These are phyloP conservation scores for Thyridium curvatum DNA, from an alignment of 2,329 filamentous ascomycete genomes.

Conservation along the genomic window DNA sequence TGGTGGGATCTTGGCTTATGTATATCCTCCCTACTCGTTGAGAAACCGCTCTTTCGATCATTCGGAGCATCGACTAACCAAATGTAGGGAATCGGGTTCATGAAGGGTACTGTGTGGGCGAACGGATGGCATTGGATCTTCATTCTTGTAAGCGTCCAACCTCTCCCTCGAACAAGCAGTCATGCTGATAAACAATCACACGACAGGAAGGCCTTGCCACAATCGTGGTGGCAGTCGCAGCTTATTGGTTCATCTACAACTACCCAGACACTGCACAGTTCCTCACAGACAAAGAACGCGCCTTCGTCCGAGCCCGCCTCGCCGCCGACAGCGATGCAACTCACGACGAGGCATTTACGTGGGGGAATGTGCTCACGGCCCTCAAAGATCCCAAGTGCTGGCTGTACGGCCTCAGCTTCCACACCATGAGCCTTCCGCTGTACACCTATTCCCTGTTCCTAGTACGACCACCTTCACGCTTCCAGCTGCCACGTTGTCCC, in stretches of 20 bases:
- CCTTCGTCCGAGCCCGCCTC: slow-evolving; percentile 55
- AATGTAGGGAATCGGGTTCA: slow-evolving; percentile 43
- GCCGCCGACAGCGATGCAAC: slow-evolving; percentile 65
- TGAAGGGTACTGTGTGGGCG: slow-evolving; percentile 43
- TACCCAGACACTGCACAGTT: slow-evolving; percentile 56
- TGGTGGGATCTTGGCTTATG: slow-evolving; percentile 49
- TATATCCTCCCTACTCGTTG: too few species aligned
- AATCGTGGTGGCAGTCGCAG: slow-evolving; percentile 39
- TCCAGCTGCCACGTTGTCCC: too few species aligned
- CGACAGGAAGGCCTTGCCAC: slow-evolving; percentile 47
- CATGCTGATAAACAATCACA: slow-evolving; percentile 33
- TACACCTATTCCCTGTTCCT: slow-evolving; percentile 51
- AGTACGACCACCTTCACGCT: slow-evolving; percentile 30
- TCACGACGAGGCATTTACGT: slow-evolving; percentile 61
- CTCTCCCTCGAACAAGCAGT: slow-evolving; percentile 31
- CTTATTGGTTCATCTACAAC: slow-evolving; percentile 60
- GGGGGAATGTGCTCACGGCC: slow-evolving; percentile 58
- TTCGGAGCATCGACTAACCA: not conserved
- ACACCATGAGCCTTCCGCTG: slow-evolving; percentile 62
- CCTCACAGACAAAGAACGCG: slow-evolving; percentile 45
- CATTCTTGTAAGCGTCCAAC: slow-evolving; percentile 40
- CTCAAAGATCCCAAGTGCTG: slow-evolving; percentile 64
- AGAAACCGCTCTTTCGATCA: too few species aligned
- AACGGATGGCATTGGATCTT: slow-evolving; percentile 56
- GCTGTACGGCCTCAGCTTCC: slow-evolving; percentile 66